These are phyloP conservation scores for Neurospora sp. DNA, from an alignment of 495 filamentous ascomycete species.

Conservation along the genomic window DNA sequence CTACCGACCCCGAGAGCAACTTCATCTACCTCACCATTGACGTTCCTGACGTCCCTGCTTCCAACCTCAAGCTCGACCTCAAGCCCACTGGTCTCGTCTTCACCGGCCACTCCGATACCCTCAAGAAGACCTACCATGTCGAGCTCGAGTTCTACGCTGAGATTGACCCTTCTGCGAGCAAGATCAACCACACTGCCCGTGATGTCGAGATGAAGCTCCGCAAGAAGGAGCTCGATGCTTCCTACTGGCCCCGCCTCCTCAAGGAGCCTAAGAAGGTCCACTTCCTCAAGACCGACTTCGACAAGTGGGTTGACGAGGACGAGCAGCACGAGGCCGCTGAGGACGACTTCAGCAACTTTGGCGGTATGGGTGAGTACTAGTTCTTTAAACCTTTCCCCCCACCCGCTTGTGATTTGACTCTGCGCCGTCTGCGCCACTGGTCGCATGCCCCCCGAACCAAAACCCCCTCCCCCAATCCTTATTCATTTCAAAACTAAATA, in stretches of 20 bases:
- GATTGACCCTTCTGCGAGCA: constrained; percentile 75
- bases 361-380: constrained; percentile 39
- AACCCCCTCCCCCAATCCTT: not conserved
- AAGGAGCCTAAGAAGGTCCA: constrained; percentile 84
- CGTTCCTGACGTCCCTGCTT: constrained; percentile 64
- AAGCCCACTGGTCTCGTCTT: constrained; percentile 70
- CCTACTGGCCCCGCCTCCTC: constrained; percentile 89
- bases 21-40: constrained; percentile 85
- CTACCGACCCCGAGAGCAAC: constrained; percentile 71
- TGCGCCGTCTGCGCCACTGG: not conserved
- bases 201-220: constrained; percentile 81
- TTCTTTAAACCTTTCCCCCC: not conserved
- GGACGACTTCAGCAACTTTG: constrained; percentile 72
- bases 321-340: constrained; percentile 86
- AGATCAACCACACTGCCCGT: constrained; percentile 71
- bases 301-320: constrained; percentile 99
- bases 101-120: constrained; percentile 63
- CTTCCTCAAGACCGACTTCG: constrained; percentile 98
- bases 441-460: not conserved
- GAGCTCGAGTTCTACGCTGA: constrained; percentile 85
- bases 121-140: constrained; percentile 76
- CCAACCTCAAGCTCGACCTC: constrained; percentile 66
- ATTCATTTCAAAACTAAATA: constrained; percentile 6
- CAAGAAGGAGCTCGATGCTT: constrained; percentile 89
- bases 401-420: not conserved